phyloP scores from a whole-genome alignment of 352 stramenopile species.

The Globisporangium middletonii region DNA sequence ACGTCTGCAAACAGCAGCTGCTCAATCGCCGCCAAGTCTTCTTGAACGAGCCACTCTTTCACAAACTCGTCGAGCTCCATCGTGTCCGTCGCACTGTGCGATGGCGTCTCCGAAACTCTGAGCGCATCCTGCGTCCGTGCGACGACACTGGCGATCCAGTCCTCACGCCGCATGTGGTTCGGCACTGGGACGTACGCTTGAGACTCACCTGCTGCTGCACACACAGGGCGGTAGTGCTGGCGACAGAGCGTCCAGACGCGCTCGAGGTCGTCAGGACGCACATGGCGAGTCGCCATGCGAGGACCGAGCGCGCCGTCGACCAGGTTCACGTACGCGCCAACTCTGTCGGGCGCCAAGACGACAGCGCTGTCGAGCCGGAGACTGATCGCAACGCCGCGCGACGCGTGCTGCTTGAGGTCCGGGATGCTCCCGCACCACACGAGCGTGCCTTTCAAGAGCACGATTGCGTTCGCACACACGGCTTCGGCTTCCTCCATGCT shows the following conservation, averaged over 20 bases:
- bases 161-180: slow-evolving; percentile 18
- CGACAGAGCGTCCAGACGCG: slow-evolving; percentile 50
- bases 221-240: slow-evolving; percentile 9
- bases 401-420: slow-evolving; percentile 68
- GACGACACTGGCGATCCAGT: slow-evolving; percentile 40
- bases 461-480: slow-evolving; percentile 75
- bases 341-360: slow-evolving; percentile 34
- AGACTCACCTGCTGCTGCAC: neutral
- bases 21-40: slow-evolving; percentile 58
- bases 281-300: slow-evolving; percentile 12
- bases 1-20: slow-evolving; percentile 39
- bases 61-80: slow-evolving; percentile 62
- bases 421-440: slow-evolving; percentile 78
- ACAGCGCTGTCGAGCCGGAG: slow-evolving; percentile 40
- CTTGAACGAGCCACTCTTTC: slow-evolving; percentile 68
- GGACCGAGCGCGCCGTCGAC: slow-evolving; percentile 25
- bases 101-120: too few relatives aligned
- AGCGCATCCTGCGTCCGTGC: slow-evolving; percentile 22
- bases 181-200: neutral
- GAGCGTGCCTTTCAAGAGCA: slow-evolving; percentile 63
- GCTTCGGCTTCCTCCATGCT: slow-evolving; percentile 84
- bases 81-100: neutral
- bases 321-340: slow-evolving; percentile 39
- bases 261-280: slow-evolving; percentile 35
- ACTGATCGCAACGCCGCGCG: slow-evolving; percentile 63